phyloP scores from a whole-genome alignment of 2,329 filamentous ascomycete genomes.

The Metarhizium album region DNA sequence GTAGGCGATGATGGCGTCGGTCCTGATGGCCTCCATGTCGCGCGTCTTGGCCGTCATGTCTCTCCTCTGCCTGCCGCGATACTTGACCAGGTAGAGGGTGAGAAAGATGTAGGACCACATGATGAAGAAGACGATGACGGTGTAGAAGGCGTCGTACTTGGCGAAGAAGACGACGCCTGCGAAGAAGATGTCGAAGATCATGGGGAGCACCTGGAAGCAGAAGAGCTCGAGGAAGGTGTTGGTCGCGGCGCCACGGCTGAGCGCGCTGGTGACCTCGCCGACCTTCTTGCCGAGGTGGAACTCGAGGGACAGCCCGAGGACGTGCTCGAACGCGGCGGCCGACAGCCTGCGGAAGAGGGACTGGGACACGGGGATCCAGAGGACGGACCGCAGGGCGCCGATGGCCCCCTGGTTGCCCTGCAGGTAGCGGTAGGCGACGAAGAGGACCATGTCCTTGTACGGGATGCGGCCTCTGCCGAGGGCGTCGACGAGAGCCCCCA shows the following conservation, averaged over 20 bases:
- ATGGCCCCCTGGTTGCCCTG: constrained; percentile 35
- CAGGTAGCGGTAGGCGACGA: constrained; percentile 31
- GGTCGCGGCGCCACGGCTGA: constrained; percentile 35
- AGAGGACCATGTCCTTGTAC: constrained; percentile 31
- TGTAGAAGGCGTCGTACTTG: constrained; percentile 35
- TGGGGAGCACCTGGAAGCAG: constrained; percentile 38
- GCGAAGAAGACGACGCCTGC: constrained; percentile 35
- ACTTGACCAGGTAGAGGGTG: constrained; percentile 40
- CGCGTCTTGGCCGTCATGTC: constrained; percentile 32
- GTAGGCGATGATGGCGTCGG: constrained; percentile 36
- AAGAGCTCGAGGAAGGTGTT: constrained; percentile 39
- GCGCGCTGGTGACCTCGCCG: constrained; percentile 39
- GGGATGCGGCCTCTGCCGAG: constrained; percentile 30
- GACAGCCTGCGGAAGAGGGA: constrained; percentile 31
- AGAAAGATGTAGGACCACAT: constrained; percentile 40
- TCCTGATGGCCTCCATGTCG: constrained; percentile 39
- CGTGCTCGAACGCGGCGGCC: constrained; percentile 35
- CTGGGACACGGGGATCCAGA: constrained; percentile 39
- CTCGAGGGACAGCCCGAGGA: constrained; percentile 34
- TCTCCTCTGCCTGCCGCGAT: constrained; percentile 29
- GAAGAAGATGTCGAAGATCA: constrained; percentile 38
- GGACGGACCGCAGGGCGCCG: constrained; percentile 28
- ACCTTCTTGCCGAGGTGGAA: constrained; percentile 40
- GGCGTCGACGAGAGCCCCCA: constrained; percentile 29
- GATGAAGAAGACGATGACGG: constrained; percentile 35